Conservation (phyloP, 1,139 yeast species). For the Pichia sp. region DNA sequence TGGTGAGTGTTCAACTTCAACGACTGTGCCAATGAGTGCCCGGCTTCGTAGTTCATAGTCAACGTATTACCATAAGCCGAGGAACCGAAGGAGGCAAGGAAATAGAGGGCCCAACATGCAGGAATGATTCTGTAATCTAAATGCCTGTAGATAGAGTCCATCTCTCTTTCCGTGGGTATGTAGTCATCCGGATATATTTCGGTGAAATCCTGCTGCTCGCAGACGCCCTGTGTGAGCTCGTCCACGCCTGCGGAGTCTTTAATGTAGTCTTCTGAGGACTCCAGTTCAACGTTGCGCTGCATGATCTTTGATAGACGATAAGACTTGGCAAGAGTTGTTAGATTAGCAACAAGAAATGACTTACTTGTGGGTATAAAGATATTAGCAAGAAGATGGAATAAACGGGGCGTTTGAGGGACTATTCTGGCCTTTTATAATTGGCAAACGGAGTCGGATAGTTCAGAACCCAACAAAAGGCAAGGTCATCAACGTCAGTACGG, state of each 20-base stretch:
- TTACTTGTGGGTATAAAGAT: no score
- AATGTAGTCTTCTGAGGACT: neutral
- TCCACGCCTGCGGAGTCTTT: neutral
- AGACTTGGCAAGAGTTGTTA: neutral
- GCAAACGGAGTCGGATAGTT: no score
- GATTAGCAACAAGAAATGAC: no score
- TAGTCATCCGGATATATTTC: slow-evolving; percentile 18
- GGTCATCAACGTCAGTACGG: neutral
- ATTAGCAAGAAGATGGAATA: no score
- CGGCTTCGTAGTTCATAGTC: slow-evolving; percentile 66
- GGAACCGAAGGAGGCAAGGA: slow-evolving; percentile 73
- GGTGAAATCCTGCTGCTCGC: neutral
- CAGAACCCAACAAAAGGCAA: neutral
- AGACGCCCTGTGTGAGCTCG: neutral
- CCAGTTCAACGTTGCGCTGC: neutral
- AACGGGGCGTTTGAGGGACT: no score
- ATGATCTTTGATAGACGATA: neutral
- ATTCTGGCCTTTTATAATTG: no score
- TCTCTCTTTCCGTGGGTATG: slow-evolving; percentile 32
- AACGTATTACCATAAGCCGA: slow-evolving; percentile 74
- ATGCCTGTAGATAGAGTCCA: slow-evolving; percentile 60
- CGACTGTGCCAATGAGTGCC: slow-evolving; percentile 58
- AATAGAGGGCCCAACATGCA: slow-evolving; percentile 77
- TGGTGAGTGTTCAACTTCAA: slow-evolving; percentile 52
- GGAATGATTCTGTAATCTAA: slow-evolving; percentile 73